phyloP scores from a whole-genome alignment of 192 early-diverging fungal species.

The Coemansia pectinata region DNA sequence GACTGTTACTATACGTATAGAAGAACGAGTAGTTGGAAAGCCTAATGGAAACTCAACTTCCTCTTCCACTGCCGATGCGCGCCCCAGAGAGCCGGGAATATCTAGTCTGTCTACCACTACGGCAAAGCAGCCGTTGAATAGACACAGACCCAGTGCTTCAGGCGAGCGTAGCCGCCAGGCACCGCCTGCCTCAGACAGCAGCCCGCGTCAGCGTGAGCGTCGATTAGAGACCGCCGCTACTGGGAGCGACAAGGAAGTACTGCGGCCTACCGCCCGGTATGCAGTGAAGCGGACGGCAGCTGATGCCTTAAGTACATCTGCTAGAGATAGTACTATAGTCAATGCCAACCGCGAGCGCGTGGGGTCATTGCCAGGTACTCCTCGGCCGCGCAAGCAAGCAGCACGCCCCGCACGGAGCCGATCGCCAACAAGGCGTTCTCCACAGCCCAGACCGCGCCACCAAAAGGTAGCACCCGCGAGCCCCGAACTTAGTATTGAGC shows the following conservation, averaged over 20 bases:
- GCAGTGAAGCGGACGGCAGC: slow-evolving; percentile 8
- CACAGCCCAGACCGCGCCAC: slow-evolving; percentile 2
- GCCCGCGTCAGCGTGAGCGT: slow-evolving; percentile 2
- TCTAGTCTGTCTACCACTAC: background rate
- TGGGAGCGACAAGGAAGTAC: background rate
- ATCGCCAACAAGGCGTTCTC: slow-evolving; percentile 7
- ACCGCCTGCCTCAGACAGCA: background rate
- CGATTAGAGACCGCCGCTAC: background rate
- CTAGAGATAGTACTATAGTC: slow-evolving; percentile 29
- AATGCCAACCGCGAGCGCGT: slow-evolving; percentile 47
- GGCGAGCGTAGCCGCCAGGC: background rate
- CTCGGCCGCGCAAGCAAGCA: slow-evolving; percentile 19
- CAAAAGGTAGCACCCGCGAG: background rate
- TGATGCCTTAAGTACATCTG: slow-evolving; percentile 10
- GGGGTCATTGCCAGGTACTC: slow-evolving; percentile 41
- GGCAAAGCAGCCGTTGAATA: background rate
- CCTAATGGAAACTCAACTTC: background rate
- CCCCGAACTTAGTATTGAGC: slow-evolving; percentile 2
- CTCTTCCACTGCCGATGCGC: background rate
- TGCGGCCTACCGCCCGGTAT: slow-evolving; percentile 11
- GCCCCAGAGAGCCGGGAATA: background rate
- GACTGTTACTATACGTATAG: slow-evolving; percentile 39
- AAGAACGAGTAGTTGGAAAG: slow-evolving; percentile 27
- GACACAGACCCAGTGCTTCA: background rate
- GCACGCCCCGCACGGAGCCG: background rate